Evolutionary conservation across 2,329 filamentous ascomycete genomes (phyloP).

Genomic region (Pestalotiopsis sp.): DNA sequence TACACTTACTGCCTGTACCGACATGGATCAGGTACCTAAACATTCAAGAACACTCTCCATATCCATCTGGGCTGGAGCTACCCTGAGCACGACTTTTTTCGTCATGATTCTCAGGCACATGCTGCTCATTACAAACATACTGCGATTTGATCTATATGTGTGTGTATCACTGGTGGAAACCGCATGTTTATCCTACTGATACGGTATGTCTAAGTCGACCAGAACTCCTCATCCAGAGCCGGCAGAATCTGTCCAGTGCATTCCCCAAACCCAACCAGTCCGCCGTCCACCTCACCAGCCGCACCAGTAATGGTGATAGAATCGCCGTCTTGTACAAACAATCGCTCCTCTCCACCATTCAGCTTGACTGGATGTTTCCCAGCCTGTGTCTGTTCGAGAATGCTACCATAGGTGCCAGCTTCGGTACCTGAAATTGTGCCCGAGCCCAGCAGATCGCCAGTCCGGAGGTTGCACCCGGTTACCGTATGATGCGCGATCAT

Average conservation of each 20-base stretch:
- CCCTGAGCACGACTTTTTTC: no score
- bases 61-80: no score
- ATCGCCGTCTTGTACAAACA: slow-evolving; percentile 50
- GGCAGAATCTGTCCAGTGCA: slow-evolving; percentile 32
- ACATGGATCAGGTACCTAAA: no score
- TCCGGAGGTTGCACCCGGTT: slow-evolving; percentile 73
- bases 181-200: background rate
- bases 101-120: no score
- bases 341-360: slow-evolving; percentile 40
- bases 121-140: no score
- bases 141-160: background rate
- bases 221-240: background rate
- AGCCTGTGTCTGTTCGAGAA: slow-evolving; percentile 47
- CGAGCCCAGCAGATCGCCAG: slow-evolving; percentile 76
- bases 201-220: background rate
- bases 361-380: slow-evolving; percentile 46
- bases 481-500: slow-evolving; percentile 81
- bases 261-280: slow-evolving; percentile 46
- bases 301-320: slow-evolving; percentile 42
- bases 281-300: slow-evolving; percentile 33
- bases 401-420: slow-evolving; percentile 39
- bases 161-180: background rate
- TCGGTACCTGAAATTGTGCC: slow-evolving; percentile 68
- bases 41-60: no score
- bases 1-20: no score